Base-by-base conservation (phyloP, 2,329 filamentous ascomycete species). In the Xylariaceae sp. region DNA sequence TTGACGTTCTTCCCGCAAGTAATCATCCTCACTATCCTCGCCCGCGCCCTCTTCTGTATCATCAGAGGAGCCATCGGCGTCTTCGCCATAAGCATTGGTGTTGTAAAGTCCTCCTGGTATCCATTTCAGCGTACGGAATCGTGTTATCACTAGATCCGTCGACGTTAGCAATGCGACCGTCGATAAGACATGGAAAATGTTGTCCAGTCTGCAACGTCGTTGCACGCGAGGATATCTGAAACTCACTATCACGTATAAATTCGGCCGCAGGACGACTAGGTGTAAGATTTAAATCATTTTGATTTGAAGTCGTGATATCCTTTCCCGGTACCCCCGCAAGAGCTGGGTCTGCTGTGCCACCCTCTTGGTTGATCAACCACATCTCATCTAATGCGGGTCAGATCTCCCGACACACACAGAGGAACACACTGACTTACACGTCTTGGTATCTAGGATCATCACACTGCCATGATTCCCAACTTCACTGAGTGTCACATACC, bases 401-500 rank as follows among this genome's bases (percentile, higher is more conserved):
- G 15, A 6, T 41, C 11, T 45, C 38, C 35, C 17, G 11, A 11
- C 10, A 38, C 27, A 9, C 10, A 18, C 30, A 27, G 3, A n/a
- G 18, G 50, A 27, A 5, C 15, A 11, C 11, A 32, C 19, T 9
- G 31, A 7, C 43, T 49, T 44, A 56, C 57, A 49, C 32, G 49
- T 59, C n/a, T 50, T 48, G 5, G 57, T 59, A 43, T 59, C 48
- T 7, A 57, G 51, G 30, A 58, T 44, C 44, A 59, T 49, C 18
- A 59, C 40, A 42, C 54, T 55, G 9, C 57, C 57, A 44, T 55
- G 54, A 39, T 59, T 58, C 7, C 57, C 56, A 30, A 45, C 47
- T 7, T 52, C 47, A 30, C 39, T 57, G 32, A 59, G 35, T 5
- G 44, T 42, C 27, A 52, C 50, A 31, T 54, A 52, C 56, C 57